Percentiles rank a stretch among this genome's conserved stretches.
These are phyloP conservation scores for Epichloe hybrida DNA, from an alignment of 2,329 filamentous ascomycete species.

Conservation along the genomic window DNA sequence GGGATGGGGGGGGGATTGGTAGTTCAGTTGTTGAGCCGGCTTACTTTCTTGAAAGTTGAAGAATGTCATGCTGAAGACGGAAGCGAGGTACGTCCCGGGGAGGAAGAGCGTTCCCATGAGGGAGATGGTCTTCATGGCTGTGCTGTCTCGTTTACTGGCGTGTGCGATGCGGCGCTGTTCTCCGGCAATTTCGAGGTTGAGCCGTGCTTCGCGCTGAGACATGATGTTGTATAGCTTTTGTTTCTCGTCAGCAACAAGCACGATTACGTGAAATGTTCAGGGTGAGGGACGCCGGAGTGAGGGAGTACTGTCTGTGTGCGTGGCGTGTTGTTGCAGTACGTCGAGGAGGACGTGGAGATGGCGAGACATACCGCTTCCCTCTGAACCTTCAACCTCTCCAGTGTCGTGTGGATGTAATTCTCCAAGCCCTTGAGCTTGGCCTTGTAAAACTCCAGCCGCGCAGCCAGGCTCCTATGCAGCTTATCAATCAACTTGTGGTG, in stretches of 20 bases:
- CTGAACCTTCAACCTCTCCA: constrained; percentile 48
- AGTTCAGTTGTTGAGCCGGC: not conserved
- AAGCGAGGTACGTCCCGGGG: constrained; percentile 48
- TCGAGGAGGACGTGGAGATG: not conserved
- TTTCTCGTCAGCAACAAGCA: too few relatives aligned
- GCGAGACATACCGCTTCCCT: constrained; percentile 39
- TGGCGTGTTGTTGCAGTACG: too few relatives aligned
- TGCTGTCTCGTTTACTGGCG: constrained; percentile 47
- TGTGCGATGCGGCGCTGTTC: constrained; percentile 46
- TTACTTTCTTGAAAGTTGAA: constrained; percentile 44
- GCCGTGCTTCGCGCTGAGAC: constrained; percentile 48
- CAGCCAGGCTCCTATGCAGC: constrained; percentile 38
- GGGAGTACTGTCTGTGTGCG: too few relatives aligned
- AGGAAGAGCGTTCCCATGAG: constrained; percentile 50
- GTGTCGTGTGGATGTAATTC: constrained; percentile 48
- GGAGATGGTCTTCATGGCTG: constrained; percentile 52
- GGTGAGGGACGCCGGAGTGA: not conserved
- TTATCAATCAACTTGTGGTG: constrained; percentile 24
- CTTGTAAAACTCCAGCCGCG: constrained; percentile 45
- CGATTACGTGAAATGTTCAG: too few relatives aligned
- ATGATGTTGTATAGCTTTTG: constrained; percentile 51
- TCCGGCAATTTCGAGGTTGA: constrained; percentile 49
- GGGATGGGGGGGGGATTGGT: not conserved
- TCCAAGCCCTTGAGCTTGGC: constrained; percentile 48
- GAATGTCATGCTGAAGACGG: constrained; percentile 53